These are phyloP conservation scores for Coemansia sp. DNA, from an alignment of 192 early-diverging fungal genomes.

Conservation along the genomic window DNA sequence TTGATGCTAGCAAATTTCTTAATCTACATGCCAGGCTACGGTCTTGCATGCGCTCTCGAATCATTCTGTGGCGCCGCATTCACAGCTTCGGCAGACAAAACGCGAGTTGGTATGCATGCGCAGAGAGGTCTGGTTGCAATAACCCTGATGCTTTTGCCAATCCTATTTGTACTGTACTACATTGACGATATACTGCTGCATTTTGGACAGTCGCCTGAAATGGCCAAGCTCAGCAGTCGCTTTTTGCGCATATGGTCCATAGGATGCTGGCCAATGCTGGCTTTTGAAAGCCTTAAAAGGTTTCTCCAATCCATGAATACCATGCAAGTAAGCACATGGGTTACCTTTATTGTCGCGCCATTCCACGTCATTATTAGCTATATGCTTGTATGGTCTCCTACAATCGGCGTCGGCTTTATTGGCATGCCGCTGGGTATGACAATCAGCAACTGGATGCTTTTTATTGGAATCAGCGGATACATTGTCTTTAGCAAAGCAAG, in stretches of 20 bases:
- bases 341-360: constrained; percentile 38
- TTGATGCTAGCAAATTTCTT: constrained; percentile 70
- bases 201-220: constrained; percentile 71
- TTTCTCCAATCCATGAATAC: constrained; percentile 87
- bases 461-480: constrained; percentile 58
- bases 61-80: constrained; percentile 42
- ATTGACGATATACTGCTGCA: constrained; percentile 67
- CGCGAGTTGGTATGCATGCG: constrained; percentile 43
- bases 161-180: constrained; percentile 19
- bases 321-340: constrained; percentile 72
- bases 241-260: constrained; percentile 69
- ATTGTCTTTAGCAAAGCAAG: constrained; percentile 39
- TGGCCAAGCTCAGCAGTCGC: constrained; percentile 65
- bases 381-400: constrained; percentile 51
- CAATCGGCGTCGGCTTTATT: constrained; percentile 59
- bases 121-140: constrained; percentile 47
- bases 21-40: constrained; percentile 66
- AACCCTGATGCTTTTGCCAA: constrained; percentile 28
- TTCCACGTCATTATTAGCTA: constrained; percentile 32
- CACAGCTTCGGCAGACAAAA: constrained; percentile 46
- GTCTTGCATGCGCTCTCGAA: constrained; percentile 58
- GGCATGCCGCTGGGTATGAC: constrained; percentile 71
- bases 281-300: constrained; percentile 81
- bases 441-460: constrained; percentile 64
- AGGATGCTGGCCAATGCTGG: constrained; percentile 74